Evolutionary conservation across 805 yeast genomes (phyloP), one percentile per base, ranked within the genome.

Genomic region (Yarrowia deformans): DNA sequence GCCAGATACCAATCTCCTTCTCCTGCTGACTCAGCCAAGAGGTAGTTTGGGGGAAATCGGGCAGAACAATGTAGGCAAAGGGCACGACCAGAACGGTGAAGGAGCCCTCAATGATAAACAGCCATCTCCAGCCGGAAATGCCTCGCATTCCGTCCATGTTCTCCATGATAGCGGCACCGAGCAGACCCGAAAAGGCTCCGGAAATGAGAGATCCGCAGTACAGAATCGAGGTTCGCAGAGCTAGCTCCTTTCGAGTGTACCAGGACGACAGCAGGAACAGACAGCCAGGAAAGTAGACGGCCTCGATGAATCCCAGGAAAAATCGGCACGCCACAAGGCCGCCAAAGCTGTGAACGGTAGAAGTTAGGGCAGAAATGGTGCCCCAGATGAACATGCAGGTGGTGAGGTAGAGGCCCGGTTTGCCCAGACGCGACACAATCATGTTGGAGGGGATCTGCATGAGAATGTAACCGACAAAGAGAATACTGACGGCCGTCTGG

Each of bases 141-240:
- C 85, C 84, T 23, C 77, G 76, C 43, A 67, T 70, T 8, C 83
- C 82, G 67, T 82, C 82, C 77, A 81, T 75, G 60, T 79, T 77
- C 49, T 83, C 76, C 56, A 84, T 76, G 63, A 85, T 84, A 43
- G 86, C 88, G 40, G 85, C 84, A 13, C 86, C 86, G 69, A 85
- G 83, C 69, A 85, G 78, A 12, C 88, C 88, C 18, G 86, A 79
- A 71, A 84, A 82, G 1, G 88, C 87, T 55, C 88, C 86, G 39
- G 86, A 82, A 67, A 79, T 71, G 60, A 74, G 75, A 12, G 86
- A 82, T 34, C 88, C 88, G 19, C 85, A 81, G 72, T 83, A 83
- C 54, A 84, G 77, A 68, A 85, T 78, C 10, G 87, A 81, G 67
- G 84, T 83, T 72, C 88, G 78, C 60, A 82, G 76, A 23, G 87